Evolutionary conservation across 805 yeast species (phyloP), one percentile per base, ranked within the genome.

Genomic region (Pichia californica): DNA sequence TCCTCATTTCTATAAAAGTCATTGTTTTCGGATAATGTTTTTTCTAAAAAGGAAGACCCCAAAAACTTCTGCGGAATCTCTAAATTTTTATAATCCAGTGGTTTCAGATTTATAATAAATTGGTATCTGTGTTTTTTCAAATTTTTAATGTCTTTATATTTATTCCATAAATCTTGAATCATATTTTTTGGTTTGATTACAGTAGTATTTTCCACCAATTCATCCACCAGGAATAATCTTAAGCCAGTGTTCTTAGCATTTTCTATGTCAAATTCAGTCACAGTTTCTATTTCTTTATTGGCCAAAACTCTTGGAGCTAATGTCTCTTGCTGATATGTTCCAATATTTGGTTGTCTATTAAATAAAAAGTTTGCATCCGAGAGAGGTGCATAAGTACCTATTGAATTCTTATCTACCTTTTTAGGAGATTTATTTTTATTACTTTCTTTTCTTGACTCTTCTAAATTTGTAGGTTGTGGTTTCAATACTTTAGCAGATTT

Each of bases 261-360:
- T 16, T 31, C 43, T 5, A 38, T 9, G 21, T 49, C 20, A 14
- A 45, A 34, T n/a, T 37, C 37, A 28, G 15, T 9, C 2, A 25
- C 9, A 5, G 27, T 7, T 13, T 21, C 6, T 2, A 20, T 20
- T 9, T 9, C 16, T 20, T 20, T 20, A 7, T 25, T 23, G 4
- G 14, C 18, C 4, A 38, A 4, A 10, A 16, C 4, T 3, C n/a
- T 13, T 8, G 38, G 35, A 4, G 21, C 26, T 3, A 39, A 16
- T 10, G 39, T 49, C 41, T 62, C 67, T 9, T 59, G 34, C 38
- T 62, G 64, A 5, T 56, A 51, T 2, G 66, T 55, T 1, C 63
- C 62, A 9, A 44, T 21, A 15, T 55, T 43, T 9, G 50, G 40
- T 11, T 47, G 34, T 38, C 64, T 50, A 28, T 54, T 50, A 34